phyloP scores from a whole-genome alignment of 768 basidiomycete species.

The Suillus americanus region DNA sequence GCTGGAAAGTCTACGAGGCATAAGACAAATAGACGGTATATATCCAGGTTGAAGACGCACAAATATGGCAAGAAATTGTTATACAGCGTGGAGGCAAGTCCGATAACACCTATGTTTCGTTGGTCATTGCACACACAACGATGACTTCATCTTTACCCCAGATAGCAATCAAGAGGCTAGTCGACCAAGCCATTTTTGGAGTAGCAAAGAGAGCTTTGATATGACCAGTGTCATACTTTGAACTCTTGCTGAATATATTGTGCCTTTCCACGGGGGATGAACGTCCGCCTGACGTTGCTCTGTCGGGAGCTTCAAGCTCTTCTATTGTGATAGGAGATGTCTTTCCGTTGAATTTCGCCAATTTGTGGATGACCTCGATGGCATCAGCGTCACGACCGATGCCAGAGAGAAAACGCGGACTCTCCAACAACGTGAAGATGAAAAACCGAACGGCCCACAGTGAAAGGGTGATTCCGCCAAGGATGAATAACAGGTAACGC shows the following conservation, averaged over 20 bases:
- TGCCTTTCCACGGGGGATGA: slow-evolving; percentile 17
- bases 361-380: slow-evolving; percentile 43
- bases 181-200: slow-evolving; percentile 62
- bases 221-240: slow-evolving; percentile 40
- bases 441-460: slow-evolving; percentile 55
- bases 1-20: slow-evolving; percentile 47
- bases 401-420: slow-evolving; percentile 57
- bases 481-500: slow-evolving; percentile 56
- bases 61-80: slow-evolving; percentile 53
- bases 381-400: slow-evolving; percentile 54
- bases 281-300: slow-evolving; percentile 8
- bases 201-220: slow-evolving; percentile 65
- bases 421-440: slow-evolving; percentile 52
- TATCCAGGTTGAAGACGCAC: slow-evolving; percentile 30
- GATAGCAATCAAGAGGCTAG: slow-evolving; percentile 51
- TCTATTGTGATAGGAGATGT: slow-evolving; percentile 43
- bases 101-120: slow-evolving; percentile 57
- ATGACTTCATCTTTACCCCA: slow-evolving; percentile 40
- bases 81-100: slow-evolving; percentile 70
- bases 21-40: background rate
- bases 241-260: slow-evolving; percentile 39
- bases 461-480: slow-evolving; percentile 52
- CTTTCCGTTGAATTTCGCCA: slow-evolving; percentile 52
- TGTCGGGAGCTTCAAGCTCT: slow-evolving; percentile 39
- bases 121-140: background rate